A percentile compares a stretch with the other conserved stretches of the same genome.
Evolutionary conservation across 2,329 filamentous ascomycete species (phyloP).

Genomic region (Stromatinia cepivora): DNA sequence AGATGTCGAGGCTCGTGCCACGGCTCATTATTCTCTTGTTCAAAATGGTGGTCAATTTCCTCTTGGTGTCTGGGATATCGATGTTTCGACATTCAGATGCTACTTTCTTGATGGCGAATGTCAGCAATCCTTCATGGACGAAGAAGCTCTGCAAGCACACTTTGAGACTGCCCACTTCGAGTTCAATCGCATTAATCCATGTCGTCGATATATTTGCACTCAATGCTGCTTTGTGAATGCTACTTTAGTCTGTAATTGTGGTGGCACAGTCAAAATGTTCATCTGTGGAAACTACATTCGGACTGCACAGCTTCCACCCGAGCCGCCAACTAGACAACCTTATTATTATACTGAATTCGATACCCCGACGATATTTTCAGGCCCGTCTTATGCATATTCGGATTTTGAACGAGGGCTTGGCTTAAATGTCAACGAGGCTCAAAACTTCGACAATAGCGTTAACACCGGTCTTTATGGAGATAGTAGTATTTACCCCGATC

Average conservation of each 20-base stretch:
- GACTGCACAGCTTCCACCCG: conserved; percentile 27
- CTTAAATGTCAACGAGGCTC: conserved; percentile 2
- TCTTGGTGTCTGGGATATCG: conserved; percentile 31
- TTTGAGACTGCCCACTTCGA: conserved; percentile 35
- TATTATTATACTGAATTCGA: conserved; percentile 20
- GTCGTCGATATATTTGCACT: conserved; percentile 32
- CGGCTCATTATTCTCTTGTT: conserved; percentile 26
- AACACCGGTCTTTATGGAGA: conserved; percentile 9
- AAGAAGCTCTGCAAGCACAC: conserved; percentile 33
- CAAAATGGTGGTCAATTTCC: conserved; percentile 32
- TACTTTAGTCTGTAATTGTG: conserved; percentile 25
- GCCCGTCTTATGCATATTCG: neutral
- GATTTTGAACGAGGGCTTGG: conserved; percentile 1
- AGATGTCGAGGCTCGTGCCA: conserved; percentile 4
- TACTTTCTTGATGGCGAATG: conserved; percentile 31
- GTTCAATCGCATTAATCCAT: conserved; percentile 35
- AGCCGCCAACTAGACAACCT: conserved; percentile 22
- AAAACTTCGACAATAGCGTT: neutral
- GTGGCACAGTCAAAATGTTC: conserved; percentile 30
- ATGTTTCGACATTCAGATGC: conserved; percentile 27
- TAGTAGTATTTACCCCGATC: conserved; percentile 5
- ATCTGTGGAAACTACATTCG: conserved; percentile 36
- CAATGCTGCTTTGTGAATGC: conserved; percentile 22
- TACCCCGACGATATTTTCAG: neutral
- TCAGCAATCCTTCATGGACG: conserved; percentile 25